phyloP scores from a whole-genome alignment of 768 basidiomycete genomes.

The Chalciporus pseudorubinellus region DNA sequence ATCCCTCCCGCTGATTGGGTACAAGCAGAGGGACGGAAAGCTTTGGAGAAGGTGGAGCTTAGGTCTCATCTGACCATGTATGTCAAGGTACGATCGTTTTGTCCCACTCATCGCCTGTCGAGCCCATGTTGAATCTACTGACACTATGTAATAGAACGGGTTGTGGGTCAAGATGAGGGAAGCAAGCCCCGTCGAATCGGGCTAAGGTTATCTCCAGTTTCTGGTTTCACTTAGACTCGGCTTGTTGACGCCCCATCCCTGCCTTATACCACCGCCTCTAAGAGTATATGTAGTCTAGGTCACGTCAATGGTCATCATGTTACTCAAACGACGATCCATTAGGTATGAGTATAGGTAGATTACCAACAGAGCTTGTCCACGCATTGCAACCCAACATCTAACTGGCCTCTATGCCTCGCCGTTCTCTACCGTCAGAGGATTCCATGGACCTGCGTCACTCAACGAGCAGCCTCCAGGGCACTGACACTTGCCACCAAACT shows the following conservation, averaged over 20 bases:
- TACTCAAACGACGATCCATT: slow-evolving; percentile 26
- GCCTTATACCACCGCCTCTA: too few relatives aligned
- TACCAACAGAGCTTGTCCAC: slow-evolving; percentile 15
- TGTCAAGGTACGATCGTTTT: slow-evolving; percentile 32
- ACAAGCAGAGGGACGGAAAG: slow-evolving; percentile 34
- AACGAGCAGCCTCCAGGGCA: slow-evolving; percentile 81
- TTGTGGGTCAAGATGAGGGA: slow-evolving; percentile 29
- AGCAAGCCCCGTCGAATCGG: slow-evolving; percentile 4
- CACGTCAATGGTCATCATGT: slow-evolving; percentile 3
- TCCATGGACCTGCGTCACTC: slow-evolving; percentile 94
- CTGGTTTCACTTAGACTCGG: too few relatives aligned
- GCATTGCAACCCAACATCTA: neutral
- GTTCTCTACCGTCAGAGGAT: slow-evolving; percentile 29
- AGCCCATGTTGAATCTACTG: neutral
- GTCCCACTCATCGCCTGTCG: neutral
- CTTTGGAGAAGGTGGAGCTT: slow-evolving; percentile 39
- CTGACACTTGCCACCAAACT: slow-evolving; percentile 79
- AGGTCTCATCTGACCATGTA: slow-evolving; percentile 43
- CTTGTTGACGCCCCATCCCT: too few relatives aligned
- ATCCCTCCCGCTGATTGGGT: slow-evolving; percentile 35
- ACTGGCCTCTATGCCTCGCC: slow-evolving; percentile 22
- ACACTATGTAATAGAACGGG: slow-evolving; percentile 13
- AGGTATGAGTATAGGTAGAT: slow-evolving; percentile 32
- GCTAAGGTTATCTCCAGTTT: neutral
- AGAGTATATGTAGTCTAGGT: too few relatives aligned